Base-by-base conservation (phyloP, 306 rosid species). In the Casuarina cunninghamiana region DNA sequence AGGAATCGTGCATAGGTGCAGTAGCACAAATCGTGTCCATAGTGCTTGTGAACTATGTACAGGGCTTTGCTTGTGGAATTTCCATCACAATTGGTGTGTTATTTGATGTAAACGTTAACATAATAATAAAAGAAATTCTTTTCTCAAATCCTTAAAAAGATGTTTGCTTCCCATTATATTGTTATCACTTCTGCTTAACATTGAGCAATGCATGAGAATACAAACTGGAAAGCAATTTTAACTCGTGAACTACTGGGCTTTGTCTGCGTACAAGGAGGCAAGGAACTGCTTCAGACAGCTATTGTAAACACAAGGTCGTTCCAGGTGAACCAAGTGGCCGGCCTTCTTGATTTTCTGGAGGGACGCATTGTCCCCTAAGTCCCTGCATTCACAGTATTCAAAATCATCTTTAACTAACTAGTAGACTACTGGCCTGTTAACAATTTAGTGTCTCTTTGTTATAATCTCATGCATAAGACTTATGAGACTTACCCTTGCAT, bases 311-410 rank as follows among this genome's bases (percentile, higher is more conserved):
- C 87, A 77, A 1, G 97, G 94, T 70, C 93, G 83, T 77, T 93
- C 95, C 65, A 91, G 41, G 71, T 90, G 93, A 82, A 86, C 93
- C 80, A 93, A 54, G 69, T 91, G 98, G 7, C 98, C 96, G 0
- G 88, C 90, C 37, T 83, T 86, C 70, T 78, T 46, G 75, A 91
- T 86, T 70, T 73, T 73, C 66, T 88, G 37, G 70, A 84, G 74
- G 19, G 95, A 84, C 72, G 85, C 65, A 1, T 77, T 87, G 46
- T 76, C 86, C 65, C 95, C 91, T 1, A 91, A 60, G 79, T 91
- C 83, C 80, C 97, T 90, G 60, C 60, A 17, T 2, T 61, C 38
- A 53, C 12, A 69, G 60, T 54, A 12, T 32, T 37, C 21, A 16
- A 72, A 48, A 50, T 17, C 0, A 48, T 12, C 35, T 63, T 5